phyloP scores from a whole-genome alignment of 2,329 filamentous ascomycete genomes.

The Neonectria faginata region DNA sequence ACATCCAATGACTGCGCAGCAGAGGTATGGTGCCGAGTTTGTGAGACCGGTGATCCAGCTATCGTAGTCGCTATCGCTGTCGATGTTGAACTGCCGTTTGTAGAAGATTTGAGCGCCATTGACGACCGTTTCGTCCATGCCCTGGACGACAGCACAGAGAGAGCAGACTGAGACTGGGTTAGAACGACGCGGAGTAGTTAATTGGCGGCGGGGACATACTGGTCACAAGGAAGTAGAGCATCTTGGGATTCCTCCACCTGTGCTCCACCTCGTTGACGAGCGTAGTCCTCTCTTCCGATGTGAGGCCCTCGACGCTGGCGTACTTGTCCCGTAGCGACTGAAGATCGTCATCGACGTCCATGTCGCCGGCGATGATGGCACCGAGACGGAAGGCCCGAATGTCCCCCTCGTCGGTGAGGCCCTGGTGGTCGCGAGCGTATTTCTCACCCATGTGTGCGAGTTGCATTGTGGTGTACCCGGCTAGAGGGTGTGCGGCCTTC shows the following conservation, averaged over 20 bases:
- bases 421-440: constrained; percentile 66
- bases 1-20: constrained; percentile 75
- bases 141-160: constrained; percentile 68
- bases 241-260: constrained; percentile 75
- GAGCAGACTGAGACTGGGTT: constrained; percentile 62
- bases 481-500: constrained; percentile 51
- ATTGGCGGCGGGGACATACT: constrained; percentile 44
- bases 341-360: constrained; percentile 48
- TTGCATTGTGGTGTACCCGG: constrained; percentile 56
- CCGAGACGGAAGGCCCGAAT: constrained; percentile 70
- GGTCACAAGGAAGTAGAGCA: constrained; percentile 74
- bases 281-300: constrained; percentile 66
- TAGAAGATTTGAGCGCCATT: constrained; percentile 76
- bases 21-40: constrained; percentile 72
- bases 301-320: constrained; percentile 64
- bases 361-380: constrained; percentile 67
- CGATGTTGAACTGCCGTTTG: constrained; percentile 70
- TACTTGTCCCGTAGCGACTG: constrained; percentile 50
- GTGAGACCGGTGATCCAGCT: constrained; percentile 71
- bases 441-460: constrained; percentile 67
- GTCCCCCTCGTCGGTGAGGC: constrained; percentile 66
- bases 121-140: constrained; percentile 73
- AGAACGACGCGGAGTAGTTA: constrained; percentile 30
- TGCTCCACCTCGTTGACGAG: constrained; percentile 72
- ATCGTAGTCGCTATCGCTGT: constrained; percentile 59